Conservation (phyloP, 2,329 filamentous ascomycete species). For the Exophiala sp. region DNA sequence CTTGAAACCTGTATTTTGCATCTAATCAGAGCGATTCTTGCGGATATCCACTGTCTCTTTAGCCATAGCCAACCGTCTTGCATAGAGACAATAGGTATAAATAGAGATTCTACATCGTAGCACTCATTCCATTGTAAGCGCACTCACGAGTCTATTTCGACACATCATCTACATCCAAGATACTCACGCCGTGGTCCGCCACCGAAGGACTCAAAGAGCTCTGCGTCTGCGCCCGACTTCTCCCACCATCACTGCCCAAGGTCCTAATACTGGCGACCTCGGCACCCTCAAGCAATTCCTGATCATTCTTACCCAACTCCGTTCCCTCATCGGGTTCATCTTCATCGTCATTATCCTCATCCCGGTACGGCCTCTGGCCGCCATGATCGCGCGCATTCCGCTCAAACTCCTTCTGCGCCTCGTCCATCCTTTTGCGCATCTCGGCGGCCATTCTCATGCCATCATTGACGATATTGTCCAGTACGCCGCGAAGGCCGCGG, state of each 20-base stretch:
- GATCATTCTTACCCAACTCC: conserved; percentile 45
- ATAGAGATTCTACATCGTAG: too few species aligned
- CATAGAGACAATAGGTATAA: too few species aligned
- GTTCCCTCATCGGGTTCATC: conserved; percentile 43
- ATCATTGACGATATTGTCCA: conserved; percentile 97
- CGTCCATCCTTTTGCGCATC: conserved; percentile 88
- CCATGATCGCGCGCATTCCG: conserved; percentile 68
- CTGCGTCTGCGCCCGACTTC: conserved; percentile 18
- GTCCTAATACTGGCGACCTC: conserved; percentile 58
- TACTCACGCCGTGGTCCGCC: conserved; percentile 8
- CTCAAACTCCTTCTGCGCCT: conserved; percentile 88
- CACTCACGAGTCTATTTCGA: conserved; percentile 2
- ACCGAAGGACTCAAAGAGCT: conserved; percentile 5
- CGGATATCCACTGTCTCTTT: too few species aligned
- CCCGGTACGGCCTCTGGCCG: conserved; percentile 33
- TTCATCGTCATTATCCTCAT: conserved; percentile 55
- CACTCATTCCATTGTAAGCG: too few species aligned
- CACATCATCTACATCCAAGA: conserved; percentile 19
- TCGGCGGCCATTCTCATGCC: conserved; percentile 95
- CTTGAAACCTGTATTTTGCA: too few species aligned
- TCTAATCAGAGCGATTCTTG: too few species aligned
- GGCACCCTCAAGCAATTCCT: conserved; percentile 69
- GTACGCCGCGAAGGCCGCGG: conserved; percentile 81
- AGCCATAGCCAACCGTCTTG: too few species aligned
- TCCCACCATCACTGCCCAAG: conserved; percentile 22